Evolutionary conservation across 1,139 yeast species (phyloP).

Genomic region (Protomyces arabidopsidicola): DNA sequence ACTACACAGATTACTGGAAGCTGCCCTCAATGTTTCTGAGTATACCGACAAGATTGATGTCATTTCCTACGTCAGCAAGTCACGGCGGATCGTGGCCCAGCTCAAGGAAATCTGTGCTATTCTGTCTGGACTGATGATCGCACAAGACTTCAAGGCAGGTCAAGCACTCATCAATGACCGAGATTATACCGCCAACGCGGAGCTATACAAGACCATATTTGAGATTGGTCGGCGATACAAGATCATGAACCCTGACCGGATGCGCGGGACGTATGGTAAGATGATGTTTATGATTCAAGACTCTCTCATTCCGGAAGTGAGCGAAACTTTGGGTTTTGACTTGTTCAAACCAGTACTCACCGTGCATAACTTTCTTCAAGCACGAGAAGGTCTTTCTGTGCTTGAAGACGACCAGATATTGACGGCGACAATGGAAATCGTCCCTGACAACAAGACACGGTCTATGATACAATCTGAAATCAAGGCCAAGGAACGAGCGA

Average conservation of each 20-base stretch:
- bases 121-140: conserved; percentile 66
- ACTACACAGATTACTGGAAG: conserved; percentile 48
- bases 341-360: conserved; percentile 64
- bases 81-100: conserved; percentile 63
- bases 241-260: conserved; percentile 71
- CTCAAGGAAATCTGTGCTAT: conserved; percentile 69
- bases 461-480: conserved; percentile 53
- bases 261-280: conserved; percentile 71
- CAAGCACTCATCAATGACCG: conserved; percentile 57
- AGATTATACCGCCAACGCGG: conserved; percentile 59
- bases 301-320: conserved; percentile 63
- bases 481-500: conserved; percentile 57
- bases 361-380: conserved; percentile 49
- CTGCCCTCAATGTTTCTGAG: conserved; percentile 56
- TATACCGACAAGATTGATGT: conserved; percentile 72
- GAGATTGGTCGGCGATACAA: conserved; percentile 74
- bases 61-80: conserved; percentile 55
- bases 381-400: conserved; percentile 44
- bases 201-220: conserved; percentile 62
- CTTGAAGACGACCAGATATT: conserved; percentile 55
- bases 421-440: conserved; percentile 60
- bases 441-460: conserved; percentile 54
- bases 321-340: conserved; percentile 64
- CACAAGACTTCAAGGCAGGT: conserved; percentile 64
- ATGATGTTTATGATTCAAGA: conserved; percentile 78